Evolutionary conservation across 164 flowering plant species (phyloP).

Genomic region (Dillenia turbinata): DNA sequence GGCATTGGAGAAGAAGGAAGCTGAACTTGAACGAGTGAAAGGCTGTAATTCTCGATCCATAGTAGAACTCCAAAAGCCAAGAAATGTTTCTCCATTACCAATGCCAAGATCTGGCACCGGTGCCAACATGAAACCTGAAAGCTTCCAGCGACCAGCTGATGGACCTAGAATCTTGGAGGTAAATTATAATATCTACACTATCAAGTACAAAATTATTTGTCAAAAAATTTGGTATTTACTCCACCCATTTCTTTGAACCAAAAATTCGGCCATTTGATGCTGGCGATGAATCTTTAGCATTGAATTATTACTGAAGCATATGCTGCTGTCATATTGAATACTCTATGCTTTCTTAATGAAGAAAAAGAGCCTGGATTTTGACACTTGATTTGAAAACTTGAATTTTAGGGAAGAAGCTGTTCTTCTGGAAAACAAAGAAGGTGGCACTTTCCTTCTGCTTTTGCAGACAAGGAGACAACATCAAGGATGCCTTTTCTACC

Average conservation of each 20-base stretch:
- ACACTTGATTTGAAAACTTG: background rate
- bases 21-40: conserved; percentile 62
- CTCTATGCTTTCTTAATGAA: too few relatives aligned
- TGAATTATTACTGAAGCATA: too few relatives aligned
- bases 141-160: conserved; percentile 27
- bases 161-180: conserved; percentile 58
- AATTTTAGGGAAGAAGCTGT: conserved; percentile 59
- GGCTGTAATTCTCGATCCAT: conserved; percentile 20
- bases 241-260: background rate
- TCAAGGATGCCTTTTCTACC: conserved; percentile 36
- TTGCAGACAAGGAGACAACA: conserved; percentile 44
- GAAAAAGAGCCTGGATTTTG: too few relatives aligned
- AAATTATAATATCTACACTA: background rate
- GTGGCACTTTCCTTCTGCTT: conserved; percentile 44
- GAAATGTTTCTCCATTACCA: conserved; percentile 57
- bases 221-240: too few relatives aligned
- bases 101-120: conserved; percentile 35
- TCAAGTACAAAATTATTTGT: too few relatives aligned
- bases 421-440: conserved; percentile 80
- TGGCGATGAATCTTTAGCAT: background rate
- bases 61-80: conserved; percentile 31
- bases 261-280: background rate
- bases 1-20: conserved; percentile 63
- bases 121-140: conserved; percentile 41
- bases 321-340: too few relatives aligned